These are phyloP conservation scores for Xylaria sp. DNA, from an alignment of 2,329 filamentous ascomycete genomes.

Conservation along the genomic window DNA sequence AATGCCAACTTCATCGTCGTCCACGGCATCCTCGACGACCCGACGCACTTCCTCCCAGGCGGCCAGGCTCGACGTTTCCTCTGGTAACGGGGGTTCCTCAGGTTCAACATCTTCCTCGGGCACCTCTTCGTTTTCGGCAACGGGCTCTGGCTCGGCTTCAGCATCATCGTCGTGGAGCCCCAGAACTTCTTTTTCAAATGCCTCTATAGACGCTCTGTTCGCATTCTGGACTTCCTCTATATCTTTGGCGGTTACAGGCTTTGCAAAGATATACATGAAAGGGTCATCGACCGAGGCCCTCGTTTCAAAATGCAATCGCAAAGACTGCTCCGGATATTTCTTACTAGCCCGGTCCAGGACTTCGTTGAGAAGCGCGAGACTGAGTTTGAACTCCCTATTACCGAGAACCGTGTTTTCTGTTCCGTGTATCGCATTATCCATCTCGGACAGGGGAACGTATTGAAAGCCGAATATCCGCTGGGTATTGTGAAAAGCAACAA, in stretches of 20 bases:
- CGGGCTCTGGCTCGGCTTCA: constrained; percentile 26
- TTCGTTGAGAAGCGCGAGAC: constrained; percentile 77
- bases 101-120: constrained; percentile 29
- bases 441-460: constrained; percentile 82
- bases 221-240: constrained; percentile 74
- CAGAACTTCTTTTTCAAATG: constrained; percentile 67
- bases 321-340: constrained; percentile 73
- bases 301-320: constrained; percentile 83
- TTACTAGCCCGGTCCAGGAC: constrained; percentile 74
- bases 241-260: constrained; percentile 75
- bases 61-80: constrained; percentile 39
- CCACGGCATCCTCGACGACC: constrained; percentile 59
- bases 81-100: constrained; percentile 24
- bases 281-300: constrained; percentile 56
- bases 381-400: constrained; percentile 82
- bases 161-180: constrained; percentile 46
- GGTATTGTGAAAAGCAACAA: constrained; percentile 94
- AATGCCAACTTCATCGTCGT: constrained; percentile 58
- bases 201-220: constrained; percentile 65
- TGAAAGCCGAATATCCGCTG: constrained; percentile 97
- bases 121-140: constrained; percentile 26
- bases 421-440: constrained; percentile 90
- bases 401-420: constrained; percentile 68
- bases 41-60: constrained; percentile 59
- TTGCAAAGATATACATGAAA: constrained; percentile 87